Percentiles rank a stretch among this genome's conserved stretches.
Evolutionary conservation across 2,329 filamentous ascomycete species (phyloP).

Genomic region (Cephalotrichum gorgonifer): DNA sequence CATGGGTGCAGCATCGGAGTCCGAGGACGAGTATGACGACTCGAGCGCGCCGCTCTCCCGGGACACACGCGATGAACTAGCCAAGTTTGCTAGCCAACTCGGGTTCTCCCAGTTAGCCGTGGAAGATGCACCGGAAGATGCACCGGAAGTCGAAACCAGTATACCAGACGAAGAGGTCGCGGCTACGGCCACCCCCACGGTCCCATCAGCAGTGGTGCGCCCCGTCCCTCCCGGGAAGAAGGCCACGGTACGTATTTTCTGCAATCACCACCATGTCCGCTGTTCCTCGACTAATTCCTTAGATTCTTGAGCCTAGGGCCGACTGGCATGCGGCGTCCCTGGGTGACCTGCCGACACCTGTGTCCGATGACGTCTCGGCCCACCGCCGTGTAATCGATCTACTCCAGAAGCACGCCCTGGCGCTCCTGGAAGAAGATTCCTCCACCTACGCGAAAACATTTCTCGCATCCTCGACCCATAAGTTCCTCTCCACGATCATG

Average conservation of each 20-base stretch:
- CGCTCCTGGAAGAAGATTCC: constrained; percentile 69
- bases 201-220: too few relatives aligned
- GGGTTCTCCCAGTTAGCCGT: constrained; percentile 25
- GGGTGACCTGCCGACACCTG: constrained; percentile 29
- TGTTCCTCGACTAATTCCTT: constrained; percentile 7
- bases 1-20: constrained; percentile 34
- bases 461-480: constrained; percentile 77
- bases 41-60: constrained; percentile 26
- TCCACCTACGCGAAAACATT: constrained; percentile 63
- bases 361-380: constrained; percentile 32
- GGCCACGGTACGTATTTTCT: background rate
- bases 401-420: constrained; percentile 60
- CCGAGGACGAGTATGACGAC: constrained; percentile 22
- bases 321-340: constrained; percentile 44
- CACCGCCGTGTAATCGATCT: constrained; percentile 33
- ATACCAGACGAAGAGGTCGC: background rate
- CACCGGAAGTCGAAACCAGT: constrained; percentile 10
- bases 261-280: background rate
- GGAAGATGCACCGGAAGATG: constrained; percentile 35
- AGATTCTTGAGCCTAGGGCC: constrained; percentile 47
- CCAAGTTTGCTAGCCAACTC: constrained; percentile 26
- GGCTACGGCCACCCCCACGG: background rate
- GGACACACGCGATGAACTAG: constrained; percentile 22
- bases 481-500: constrained; percentile 97
- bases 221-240: background rate